phyloP scores from a whole-genome alignment of 306 rosid genomes.

The Castanea crenata region DNA sequence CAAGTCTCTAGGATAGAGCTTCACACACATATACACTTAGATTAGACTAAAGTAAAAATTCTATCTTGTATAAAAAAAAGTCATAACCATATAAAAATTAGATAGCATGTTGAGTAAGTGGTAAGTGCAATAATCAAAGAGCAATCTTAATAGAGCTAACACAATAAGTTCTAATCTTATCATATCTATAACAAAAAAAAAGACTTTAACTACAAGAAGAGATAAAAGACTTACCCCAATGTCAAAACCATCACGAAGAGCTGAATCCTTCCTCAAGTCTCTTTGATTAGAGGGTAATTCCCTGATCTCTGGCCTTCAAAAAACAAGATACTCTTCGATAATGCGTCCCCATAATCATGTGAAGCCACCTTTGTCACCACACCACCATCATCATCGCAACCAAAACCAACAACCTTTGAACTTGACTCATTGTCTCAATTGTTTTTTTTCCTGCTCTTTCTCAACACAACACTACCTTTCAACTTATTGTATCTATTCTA shows the following conservation, averaged over 20 bases:
- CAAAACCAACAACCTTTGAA: background rate
- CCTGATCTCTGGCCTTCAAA: constrained; percentile 63
- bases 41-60: too few species aligned
- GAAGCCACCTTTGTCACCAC: constrained; percentile 4
- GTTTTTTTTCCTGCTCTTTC: background rate
- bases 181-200: too few species aligned
- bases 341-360: constrained; percentile 47
- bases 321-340: constrained; percentile 50
- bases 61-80: too few species aligned
- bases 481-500: too few species aligned
- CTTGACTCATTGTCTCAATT: background rate
- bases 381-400: background rate
- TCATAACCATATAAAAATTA: too few species aligned
- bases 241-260: constrained; percentile 40
- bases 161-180: too few species aligned
- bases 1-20: too few species aligned
- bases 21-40: too few species aligned
- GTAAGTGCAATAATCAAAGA: too few species aligned
- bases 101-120: too few species aligned
- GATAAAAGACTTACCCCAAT: background rate
- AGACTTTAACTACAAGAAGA: too few species aligned
- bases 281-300: constrained; percentile 47
- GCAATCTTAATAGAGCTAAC: too few species aligned
- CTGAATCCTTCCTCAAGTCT: constrained; percentile 49
- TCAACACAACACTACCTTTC: background rate